phyloP scores from a whole-genome alignment of 768 basidiomycete genomes.

The Lentinula aciculospora region DNA sequence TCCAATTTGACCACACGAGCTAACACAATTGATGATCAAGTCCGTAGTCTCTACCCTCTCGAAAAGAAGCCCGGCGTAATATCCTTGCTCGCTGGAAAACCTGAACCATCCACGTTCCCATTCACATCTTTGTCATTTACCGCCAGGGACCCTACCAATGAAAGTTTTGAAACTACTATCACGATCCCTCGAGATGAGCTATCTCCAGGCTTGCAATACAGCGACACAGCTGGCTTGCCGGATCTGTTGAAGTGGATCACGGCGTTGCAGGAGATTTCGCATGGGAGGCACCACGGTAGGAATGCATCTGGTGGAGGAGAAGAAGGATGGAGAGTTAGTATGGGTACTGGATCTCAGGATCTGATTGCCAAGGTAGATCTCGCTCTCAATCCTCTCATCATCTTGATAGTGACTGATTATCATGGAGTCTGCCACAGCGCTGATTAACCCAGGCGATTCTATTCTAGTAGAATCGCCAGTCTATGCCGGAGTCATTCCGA shows the following conservation, averaged over 20 bases:
- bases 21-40: constrained; percentile 17
- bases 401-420: no score
- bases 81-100: constrained; percentile 86
- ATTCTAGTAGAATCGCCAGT: constrained; percentile 80
- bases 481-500: constrained; percentile 71
- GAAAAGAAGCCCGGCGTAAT: constrained; percentile 45
- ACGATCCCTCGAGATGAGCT: constrained; percentile 57
- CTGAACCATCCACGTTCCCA: constrained; percentile 87
- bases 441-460: constrained; percentile 76
- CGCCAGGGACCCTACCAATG: constrained; percentile 43
- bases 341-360: constrained; percentile 88
- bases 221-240: constrained; percentile 63
- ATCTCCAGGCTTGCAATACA: constrained; percentile 68
- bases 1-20: no score
- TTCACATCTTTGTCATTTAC: constrained; percentile 75
- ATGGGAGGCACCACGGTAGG: constrained; percentile 47
- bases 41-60: constrained; percentile 67
- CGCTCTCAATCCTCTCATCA: neutral
- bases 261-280: constrained; percentile 64
- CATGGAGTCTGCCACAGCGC: constrained; percentile 63
- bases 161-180: constrained; percentile 39
- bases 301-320: constrained; percentile 9
- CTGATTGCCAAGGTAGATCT: constrained; percentile 72
- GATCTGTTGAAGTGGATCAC: constrained; percentile 64
- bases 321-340: constrained; percentile 69